Evolutionary conservation across 2,329 filamentous ascomycete genomes (phyloP), one percentile per base, ranked within the genome.

Genomic region (Lachnellula hyalina): DNA sequence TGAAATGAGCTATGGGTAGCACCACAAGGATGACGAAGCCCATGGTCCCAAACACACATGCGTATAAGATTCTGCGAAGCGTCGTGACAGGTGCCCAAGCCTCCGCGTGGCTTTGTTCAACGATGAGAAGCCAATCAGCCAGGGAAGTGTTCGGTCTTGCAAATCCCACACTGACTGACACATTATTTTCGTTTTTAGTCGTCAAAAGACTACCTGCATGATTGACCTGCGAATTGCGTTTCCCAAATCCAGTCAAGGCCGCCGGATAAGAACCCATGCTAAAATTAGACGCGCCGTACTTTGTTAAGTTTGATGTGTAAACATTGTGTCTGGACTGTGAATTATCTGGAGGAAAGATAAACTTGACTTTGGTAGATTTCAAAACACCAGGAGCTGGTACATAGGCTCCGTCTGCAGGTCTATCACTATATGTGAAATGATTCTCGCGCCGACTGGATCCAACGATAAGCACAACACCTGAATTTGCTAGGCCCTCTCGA

Each of bases 11-110:
- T 38, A 91, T 83, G 0, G 91, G 90, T 38, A 92, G 80, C 2
- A 90, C 78, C 1, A 95, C 69, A 8, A 95, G 58, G 3, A 91
- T 68, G 50, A 95, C 81, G 4, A 87, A 77, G 0, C 86, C 91
- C 12, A 86, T 80, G 0, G 90, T 93, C 1, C 87, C 89, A 68
- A 96, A 95, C 0, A 96, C 87, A 58, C 90, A 96, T 5, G 84
- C 89, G 2, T 96, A 72, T 1, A 96, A 80, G 49, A 96, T 89
- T 47, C 86, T 85, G 19, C 89, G 83, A n/a, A 96, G 76, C 19
- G 83, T 84, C 28, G 77, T 72, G 54, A 96, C 91, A 0, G 91
- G 88, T 7, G 77, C 76, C 73, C 87, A 91, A 0, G 91, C 89
- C 71, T 96, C 91, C 21, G 70, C 69, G 59, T 83, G 83, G 2